phyloP scores from a whole-genome alignment of 768 basidiomycete genomes.

The Pseudohyphozyma bogoriensis region DNA sequence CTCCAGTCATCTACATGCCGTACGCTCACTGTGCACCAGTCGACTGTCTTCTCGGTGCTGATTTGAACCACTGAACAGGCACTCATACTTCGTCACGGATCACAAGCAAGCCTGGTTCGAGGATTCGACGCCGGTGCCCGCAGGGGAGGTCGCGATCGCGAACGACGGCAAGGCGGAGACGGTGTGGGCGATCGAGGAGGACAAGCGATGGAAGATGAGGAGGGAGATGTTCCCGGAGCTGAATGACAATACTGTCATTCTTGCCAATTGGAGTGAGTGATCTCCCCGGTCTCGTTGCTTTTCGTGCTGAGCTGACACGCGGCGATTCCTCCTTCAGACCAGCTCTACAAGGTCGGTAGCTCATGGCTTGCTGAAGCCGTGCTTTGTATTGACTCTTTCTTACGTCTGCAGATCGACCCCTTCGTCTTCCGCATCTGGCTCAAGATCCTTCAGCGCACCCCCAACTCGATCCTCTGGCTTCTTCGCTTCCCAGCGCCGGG shows the following conservation, averaged over 20 bases:
- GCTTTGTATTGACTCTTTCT: background rate
- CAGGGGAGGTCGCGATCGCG: conserved; percentile 23
- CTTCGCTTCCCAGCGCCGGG: conserved; percentile 47
- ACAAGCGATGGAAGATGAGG: conserved; percentile 41
- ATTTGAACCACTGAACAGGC: too few species aligned
- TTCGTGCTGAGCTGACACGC: too few species aligned
- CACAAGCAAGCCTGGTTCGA: conserved; percentile 45
- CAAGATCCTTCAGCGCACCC: conserved; percentile 43
- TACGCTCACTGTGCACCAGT: too few species aligned
- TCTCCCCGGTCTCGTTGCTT: too few species aligned
- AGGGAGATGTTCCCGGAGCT: conserved; percentile 44
- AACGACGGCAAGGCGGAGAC: conserved; percentile 20
- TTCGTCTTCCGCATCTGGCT: conserved; percentile 47
- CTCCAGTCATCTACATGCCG: conserved; percentile 28
- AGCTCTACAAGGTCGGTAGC: conserved; percentile 44
- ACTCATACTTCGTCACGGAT: conserved; percentile 44
- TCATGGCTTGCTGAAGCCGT: conserved; percentile 19
- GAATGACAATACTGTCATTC: conserved; percentile 43
- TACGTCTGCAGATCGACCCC: conserved; percentile 23
- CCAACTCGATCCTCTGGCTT: conserved; percentile 48
- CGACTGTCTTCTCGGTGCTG: too few species aligned
- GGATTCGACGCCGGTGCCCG: conserved; percentile 27
- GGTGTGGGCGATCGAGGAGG: conserved; percentile 42
- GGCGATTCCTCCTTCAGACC: too few species aligned
- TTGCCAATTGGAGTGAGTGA: conserved; percentile 52